These are phyloP conservation scores for Jackrogersella multiformis DNA, from an alignment of 495 filamentous ascomycete genomes.

Conservation along the genomic window DNA sequence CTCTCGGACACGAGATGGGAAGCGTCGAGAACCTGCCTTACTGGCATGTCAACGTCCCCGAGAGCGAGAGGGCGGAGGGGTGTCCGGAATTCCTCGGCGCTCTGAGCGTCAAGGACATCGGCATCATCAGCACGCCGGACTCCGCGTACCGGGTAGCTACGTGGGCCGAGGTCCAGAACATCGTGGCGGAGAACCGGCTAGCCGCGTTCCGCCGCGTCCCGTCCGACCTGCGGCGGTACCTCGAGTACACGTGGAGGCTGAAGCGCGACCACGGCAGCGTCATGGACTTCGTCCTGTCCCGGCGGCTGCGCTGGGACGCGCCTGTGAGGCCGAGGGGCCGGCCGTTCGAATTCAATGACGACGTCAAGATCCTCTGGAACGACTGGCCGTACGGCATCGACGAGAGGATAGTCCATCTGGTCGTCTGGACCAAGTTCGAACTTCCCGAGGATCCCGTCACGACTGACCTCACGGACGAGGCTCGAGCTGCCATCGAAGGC, in stretches of 20 bases:
- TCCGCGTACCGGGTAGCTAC: constrained; percentile 61
- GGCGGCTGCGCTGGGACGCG: constrained; percentile 70
- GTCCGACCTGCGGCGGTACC: constrained; percentile 76
- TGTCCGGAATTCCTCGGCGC: constrained; percentile 76
- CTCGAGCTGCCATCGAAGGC: constrained; percentile 69
- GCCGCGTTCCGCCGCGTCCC: constrained; percentile 79
- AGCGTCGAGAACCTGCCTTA: constrained; percentile 62
- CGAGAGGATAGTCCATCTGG: constrained; percentile 76
- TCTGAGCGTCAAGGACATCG: constrained; percentile 63
- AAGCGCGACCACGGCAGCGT: constrained; percentile 73
- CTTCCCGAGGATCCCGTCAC: constrained; percentile 70
- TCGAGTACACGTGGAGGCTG: constrained; percentile 69
- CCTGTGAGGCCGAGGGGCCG: constrained; percentile 49
- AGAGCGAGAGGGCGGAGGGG: constrained; percentile 62
- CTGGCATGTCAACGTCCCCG: constrained; percentile 83
- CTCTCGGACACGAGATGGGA: constrained; percentile 39
- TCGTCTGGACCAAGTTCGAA: constrained; percentile 90
- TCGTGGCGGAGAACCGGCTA: constrained; percentile 72
- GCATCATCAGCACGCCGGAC: constrained; percentile 73
- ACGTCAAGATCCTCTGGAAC: constrained; percentile 80
- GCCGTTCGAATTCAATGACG: constrained; percentile 62
- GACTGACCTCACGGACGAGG: constrained; percentile 70
- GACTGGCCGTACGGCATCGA: constrained; percentile 94
- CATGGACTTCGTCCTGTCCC: constrained; percentile 74
- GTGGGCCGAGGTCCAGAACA: constrained; percentile 70